Conservation (phyloP, 768 basidiomycete genomes). For the Dioszegia crocea region DNA sequence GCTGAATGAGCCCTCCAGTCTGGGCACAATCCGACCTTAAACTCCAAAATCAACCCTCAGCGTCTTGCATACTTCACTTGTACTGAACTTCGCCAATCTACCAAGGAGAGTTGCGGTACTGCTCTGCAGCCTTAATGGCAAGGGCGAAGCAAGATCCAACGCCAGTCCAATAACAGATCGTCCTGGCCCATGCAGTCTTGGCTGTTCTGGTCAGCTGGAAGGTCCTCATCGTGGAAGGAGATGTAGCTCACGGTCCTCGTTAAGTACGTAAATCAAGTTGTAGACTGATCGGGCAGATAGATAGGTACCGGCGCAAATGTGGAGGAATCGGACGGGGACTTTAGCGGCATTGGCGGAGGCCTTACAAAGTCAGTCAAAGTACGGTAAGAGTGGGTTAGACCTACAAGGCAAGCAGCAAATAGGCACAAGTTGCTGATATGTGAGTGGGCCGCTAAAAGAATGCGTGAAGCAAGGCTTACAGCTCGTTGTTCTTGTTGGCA, state of each 20-base stretch:
- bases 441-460: not conserved
- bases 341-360: conserved; percentile 29
- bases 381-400: not conserved
- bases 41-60: no score
- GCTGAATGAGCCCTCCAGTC: no score
- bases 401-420: conserved; percentile 28
- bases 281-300: conserved; percentile 21
- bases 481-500: conserved; percentile 26
- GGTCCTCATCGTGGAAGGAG: no score
- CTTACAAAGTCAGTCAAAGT: conserved; percentile 1
- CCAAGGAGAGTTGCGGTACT: not conserved
- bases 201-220: not conserved
- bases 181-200: not conserved
- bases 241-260: conserved; percentile 24
- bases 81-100: no score
- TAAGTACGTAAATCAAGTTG: conserved; percentile 29
- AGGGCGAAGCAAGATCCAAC: conserved; percentile 14
- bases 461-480: conserved; percentile 9
- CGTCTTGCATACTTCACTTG: no score
- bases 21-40: no score
- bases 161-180: conserved; percentile 10
- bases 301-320: conserved; percentile 17
- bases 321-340: conserved; percentile 15
- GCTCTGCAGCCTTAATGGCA: conserved; percentile 15
- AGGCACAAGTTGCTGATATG: conserved; percentile 23